Base-by-base conservation (phyloP, 2,329 filamentous ascomycete genomes). In the Grosmannia serpens region DNA sequence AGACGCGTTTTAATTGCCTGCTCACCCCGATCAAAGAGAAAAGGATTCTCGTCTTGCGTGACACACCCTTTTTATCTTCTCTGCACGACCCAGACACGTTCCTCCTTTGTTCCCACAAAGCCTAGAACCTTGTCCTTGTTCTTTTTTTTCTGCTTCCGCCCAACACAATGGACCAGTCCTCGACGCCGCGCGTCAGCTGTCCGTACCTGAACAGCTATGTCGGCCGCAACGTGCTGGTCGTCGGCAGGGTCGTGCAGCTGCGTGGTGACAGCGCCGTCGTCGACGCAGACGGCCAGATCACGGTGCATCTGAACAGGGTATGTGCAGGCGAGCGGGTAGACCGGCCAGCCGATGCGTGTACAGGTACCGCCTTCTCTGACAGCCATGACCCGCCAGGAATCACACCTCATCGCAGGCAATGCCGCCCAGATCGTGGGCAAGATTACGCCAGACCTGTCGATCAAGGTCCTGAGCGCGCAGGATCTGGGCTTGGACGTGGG, bases 181-280 rank as follows among this genome's bases (percentile, higher is more conserved):
- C 79, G 29, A 83, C 90, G 54, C 92, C 94, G 33, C 91, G 94
- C 71, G 84, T 96, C 70, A 89, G 88, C 53, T 87, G 88, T 57
- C 75, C 80, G 47, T 88, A 92, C 73, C 86, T 97, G 59, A 83
- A 90, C 69, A 79, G 79, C 67, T 95, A 91, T 74, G 78, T 85
- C 64, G 78, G 79, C 64, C 81, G 83, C 64, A 88, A 88, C 62
- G 88, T 97, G 62, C 91, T 91, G 66, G 78, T 97, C 58, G 79
- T 95, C 6, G 94, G 94, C 67, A 91, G 87, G 67, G 91, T 97
- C 53, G 81, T 83, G 4, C 86, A 94, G 67, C 78, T 97, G 27
- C 85, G 86, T 56, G 91, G 91, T 64, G 88, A 94, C 56, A 81
- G 82, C 55, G 92, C 91, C 0, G 83, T 84, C 7, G 81, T 97